Evolutionary conservation across 441 rosid species (phyloP), one percentile per base, ranked within the genome.

Genomic region (Cnidoscolus chayamansa): DNA sequence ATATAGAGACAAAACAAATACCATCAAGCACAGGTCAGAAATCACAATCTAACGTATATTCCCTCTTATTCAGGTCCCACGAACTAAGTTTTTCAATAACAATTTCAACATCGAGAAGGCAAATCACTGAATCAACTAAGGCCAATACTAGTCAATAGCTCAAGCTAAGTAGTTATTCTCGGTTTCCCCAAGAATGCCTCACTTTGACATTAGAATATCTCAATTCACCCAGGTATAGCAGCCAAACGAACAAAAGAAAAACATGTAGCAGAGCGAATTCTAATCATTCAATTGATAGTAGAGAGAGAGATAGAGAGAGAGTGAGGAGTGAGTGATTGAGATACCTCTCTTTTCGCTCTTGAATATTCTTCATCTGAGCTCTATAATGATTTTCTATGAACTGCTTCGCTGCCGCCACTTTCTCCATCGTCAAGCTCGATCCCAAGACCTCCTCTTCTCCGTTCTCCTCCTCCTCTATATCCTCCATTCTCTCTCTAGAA

Each of bases 361-460:
- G 89, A 81, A 94, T 88, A 81, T 85, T 87, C 85, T 94, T 94
- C 82, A 49, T 89, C 79, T 94, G 98, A 80, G 90, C 93, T 86
- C 88, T 81, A 66, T 94, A 94, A 81, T 94, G 98, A 83, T 90
- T 92, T 87, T 94, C 98, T 63, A 94, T 94, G 85, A 81, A 94
- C 91, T 90, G 93, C 75, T 94, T 94, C 37, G 97, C 94, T 15
- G 97, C 97, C 19, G 98, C 98, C 65, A 94, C 98, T 76, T 83
- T 94, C 94, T 92, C 98, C 97, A 94, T 87, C 72, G 97, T 92
- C 84, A 92, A 88, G 78, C 89, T 92, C 77, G 97, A 94, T 72
- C 95, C 97, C 72, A 85, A 56, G 73, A 85, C 89, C 86, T 86
- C 94, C 74, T 84, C 84, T 13, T 65, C 84, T 53, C 40, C 72